These are phyloP conservation scores for Calonectria fujianensis DNA, from an alignment of 2,329 filamentous ascomycete genomes.

Conservation along the genomic window DNA sequence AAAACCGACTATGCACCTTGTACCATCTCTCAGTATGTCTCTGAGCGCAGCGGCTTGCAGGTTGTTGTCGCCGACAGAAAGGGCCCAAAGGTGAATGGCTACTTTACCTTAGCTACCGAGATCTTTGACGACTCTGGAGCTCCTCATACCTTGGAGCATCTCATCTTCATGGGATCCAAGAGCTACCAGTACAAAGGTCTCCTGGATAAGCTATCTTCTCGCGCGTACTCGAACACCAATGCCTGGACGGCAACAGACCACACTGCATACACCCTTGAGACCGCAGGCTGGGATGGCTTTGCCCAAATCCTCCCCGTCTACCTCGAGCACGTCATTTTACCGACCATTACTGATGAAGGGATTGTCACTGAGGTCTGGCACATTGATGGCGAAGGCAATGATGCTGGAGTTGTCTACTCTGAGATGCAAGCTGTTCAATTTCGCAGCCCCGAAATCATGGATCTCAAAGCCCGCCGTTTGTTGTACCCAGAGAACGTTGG, in stretches of 20 bases:
- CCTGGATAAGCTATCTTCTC: slow-evolving; percentile 93
- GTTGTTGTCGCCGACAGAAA: slow-evolving; percentile 93
- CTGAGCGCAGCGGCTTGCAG: slow-evolving; percentile 93
- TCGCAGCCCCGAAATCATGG: slow-evolving; percentile 88
- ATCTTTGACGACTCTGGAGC: slow-evolving; percentile 98
- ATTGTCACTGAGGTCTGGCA: slow-evolving; percentile 98
- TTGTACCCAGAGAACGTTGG: slow-evolving; percentile 93
- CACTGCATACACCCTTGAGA: slow-evolving; percentile 96
- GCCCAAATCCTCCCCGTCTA: slow-evolving; percentile 96
- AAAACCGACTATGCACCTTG: slow-evolving; percentile 92
- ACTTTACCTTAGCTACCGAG: slow-evolving; percentile 96
- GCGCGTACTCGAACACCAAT: slow-evolving; percentile 95
- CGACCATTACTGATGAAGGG: slow-evolving; percentile 92
- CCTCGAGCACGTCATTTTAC: slow-evolving; percentile 93
- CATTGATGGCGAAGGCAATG: slow-evolving; percentile 92
- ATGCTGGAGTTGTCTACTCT: slow-evolving; percentile 97
- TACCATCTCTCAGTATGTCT: slow-evolving; percentile 95
- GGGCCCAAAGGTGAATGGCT: slow-evolving; percentile 95
- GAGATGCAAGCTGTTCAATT: slow-evolving; percentile 99
- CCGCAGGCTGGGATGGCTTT: slow-evolving; percentile 97
- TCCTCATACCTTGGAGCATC: slow-evolving; percentile 88
- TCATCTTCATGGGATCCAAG: slow-evolving; percentile 93
- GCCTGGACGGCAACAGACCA: slow-evolving; percentile 98
- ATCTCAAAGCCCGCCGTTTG: slow-evolving; percentile 85
- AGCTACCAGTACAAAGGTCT: slow-evolving; percentile 96